phyloP scores from a whole-genome alignment of 768 basidiomycete species.

The Agrocybe pediades region DNA sequence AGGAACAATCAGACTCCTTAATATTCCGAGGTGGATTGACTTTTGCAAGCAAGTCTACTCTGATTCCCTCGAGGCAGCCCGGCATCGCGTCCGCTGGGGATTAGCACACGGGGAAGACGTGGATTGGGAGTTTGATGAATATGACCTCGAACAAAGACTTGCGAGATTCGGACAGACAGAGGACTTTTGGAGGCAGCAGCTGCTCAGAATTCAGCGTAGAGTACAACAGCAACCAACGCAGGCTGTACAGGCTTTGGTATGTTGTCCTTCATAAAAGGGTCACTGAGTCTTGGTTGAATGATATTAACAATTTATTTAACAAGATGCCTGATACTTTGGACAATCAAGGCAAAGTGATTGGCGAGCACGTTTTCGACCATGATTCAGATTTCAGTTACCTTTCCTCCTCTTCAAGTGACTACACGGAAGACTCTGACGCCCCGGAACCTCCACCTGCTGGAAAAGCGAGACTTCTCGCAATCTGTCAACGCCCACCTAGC shows the following conservation, averaged over 20 bases:
- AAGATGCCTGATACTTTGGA: not conserved
- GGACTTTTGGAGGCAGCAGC: constrained; percentile 28
- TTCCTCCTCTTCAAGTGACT: not conserved
- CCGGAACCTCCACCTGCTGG: not conserved
- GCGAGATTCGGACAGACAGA: constrained; percentile 32
- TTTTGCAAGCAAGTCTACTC: constrained; percentile 39
- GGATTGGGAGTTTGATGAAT: not conserved
- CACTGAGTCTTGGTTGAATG: not conserved
- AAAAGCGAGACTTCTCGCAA: not conserved
- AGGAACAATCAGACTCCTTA: constrained; percentile 30
- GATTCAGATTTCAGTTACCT: not conserved
- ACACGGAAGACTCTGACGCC: not conserved
- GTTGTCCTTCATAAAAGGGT: not conserved
- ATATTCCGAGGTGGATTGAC: constrained; percentile 46
- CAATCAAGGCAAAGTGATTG: not conserved
- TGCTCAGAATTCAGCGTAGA: constrained; percentile 21
- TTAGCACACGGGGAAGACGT: constrained; percentile 19
- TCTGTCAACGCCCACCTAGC: not conserved
- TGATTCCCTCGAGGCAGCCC: constrained; percentile 33
- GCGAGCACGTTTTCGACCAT: not conserved
- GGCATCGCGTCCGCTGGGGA: constrained; percentile 30
- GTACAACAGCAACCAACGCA: constrained; percentile 2
- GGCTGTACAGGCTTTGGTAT: not conserved
- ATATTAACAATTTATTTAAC: not conserved
- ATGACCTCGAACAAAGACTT: constrained; percentile 22